phyloP scores from a whole-genome alignment of 139 green algal genomes.

The Volvox africanus region DNA sequence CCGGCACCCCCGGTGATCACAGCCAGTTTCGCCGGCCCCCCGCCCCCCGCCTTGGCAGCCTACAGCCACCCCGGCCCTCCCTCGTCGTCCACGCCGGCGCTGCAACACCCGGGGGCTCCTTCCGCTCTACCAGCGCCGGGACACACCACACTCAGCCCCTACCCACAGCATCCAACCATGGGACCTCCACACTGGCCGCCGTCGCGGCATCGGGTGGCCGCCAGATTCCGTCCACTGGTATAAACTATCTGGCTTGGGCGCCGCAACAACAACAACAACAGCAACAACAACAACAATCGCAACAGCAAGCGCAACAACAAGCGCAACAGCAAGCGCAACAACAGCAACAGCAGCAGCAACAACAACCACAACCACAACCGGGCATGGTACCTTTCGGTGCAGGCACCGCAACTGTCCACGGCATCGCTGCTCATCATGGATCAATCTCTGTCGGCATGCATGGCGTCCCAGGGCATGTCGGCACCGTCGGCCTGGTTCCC shows the following conservation, averaged over 20 bases:
- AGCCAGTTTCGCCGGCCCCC: neutral
- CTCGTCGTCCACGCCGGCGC: slow-evolving; percentile 5
- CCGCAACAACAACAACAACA: neutral
- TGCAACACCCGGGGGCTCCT: slow-evolving; percentile 19
- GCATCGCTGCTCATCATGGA: neutral
- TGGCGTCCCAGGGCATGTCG: neutral
- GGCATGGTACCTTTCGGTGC: neutral
- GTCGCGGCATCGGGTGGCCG: neutral
- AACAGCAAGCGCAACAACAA: neutral
- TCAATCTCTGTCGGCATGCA: neutral
- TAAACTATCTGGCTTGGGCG: neutral
- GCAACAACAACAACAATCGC: neutral
- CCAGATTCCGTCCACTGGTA: neutral
- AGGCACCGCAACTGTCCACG: neutral
- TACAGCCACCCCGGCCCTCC: neutral
- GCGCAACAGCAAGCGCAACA: neutral
- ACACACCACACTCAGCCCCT: slow-evolving; percentile 20
- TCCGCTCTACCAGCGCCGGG: slow-evolving; percentile 39
- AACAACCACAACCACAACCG: neutral
- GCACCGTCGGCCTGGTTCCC: neutral
- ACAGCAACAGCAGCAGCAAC: neutral
- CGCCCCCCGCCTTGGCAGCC: slow-evolving; percentile 2
- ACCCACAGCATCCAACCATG: neutral
- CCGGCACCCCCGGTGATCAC: neutral
- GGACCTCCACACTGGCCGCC: slow-evolving; percentile 6